A percentile compares a stretch with the other conserved stretches of the same genome.
Conservation (phyloP, 257 asterid species). For the Forsythia viridissima region DNA sequence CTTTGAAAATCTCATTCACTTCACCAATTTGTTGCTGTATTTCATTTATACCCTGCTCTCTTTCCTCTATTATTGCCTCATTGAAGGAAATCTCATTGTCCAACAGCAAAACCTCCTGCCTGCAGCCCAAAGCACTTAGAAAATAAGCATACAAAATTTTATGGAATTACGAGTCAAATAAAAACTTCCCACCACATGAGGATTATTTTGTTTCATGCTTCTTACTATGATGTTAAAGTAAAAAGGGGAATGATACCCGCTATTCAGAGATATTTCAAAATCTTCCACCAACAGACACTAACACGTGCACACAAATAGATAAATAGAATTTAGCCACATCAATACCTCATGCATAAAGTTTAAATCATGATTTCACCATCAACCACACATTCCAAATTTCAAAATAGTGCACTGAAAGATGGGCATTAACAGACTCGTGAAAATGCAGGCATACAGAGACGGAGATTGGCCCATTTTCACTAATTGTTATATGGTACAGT, state of each 20-base stretch:
- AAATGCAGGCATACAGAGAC: no score
- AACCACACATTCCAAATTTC: constrained; percentile 4
- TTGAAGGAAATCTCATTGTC: constrained; percentile 92
- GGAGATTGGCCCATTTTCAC: background rate
- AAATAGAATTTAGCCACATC: no score
- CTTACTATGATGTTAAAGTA: background rate
- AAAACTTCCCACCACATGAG: constrained; percentile 1
- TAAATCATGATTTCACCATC: background rate
- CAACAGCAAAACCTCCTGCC: constrained; percentile 78
- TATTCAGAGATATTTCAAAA: background rate
- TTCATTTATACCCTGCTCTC: constrained; percentile 93
- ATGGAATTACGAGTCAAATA: background rate
- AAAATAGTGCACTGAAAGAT: constrained; percentile 5
- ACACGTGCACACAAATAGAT: background rate
- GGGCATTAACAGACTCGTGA: background rate
- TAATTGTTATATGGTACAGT: background rate
- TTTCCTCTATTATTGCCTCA: constrained; percentile 92
- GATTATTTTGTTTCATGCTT: background rate
- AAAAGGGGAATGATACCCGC: background rate
- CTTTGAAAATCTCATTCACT: constrained; percentile 95
- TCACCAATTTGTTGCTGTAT: constrained; percentile 93
- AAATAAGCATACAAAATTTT: constrained; percentile 17
- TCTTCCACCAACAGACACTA: background rate
- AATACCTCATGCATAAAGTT: background rate
- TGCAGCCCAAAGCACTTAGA: constrained; percentile 36